Percentiles rank a stretch among this genome's conserved stretches.
These are phyloP conservation scores for Penicillium psychrosexuale DNA, from an alignment of 2,329 filamentous ascomycete genomes.

Conservation along the genomic window DNA sequence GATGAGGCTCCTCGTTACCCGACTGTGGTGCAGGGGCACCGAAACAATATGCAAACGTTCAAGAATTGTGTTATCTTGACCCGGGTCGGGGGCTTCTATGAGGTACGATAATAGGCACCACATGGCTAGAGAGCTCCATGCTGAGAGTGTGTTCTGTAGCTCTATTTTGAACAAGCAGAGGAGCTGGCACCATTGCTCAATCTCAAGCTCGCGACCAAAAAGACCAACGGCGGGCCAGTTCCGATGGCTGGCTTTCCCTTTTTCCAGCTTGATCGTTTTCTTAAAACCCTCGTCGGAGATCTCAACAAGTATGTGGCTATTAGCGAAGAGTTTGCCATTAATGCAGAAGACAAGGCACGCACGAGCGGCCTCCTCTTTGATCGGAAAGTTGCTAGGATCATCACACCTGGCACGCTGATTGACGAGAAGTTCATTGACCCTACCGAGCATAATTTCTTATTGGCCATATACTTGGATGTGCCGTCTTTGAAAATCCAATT, in stretches of 20 bases:
- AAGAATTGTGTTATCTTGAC: slow-evolving; percentile 88
- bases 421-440: slow-evolving; percentile 98
- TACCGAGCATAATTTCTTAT: slow-evolving; percentile 86
- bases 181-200: slow-evolving; percentile 82
- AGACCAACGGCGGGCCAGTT: slow-evolving; percentile 72
- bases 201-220: slow-evolving; percentile 79
- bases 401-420: slow-evolving; percentile 92
- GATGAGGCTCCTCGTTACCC: slow-evolving; percentile 65
- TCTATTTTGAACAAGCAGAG: slow-evolving; percentile 95
- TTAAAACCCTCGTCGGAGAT: slow-evolving; percentile 91
- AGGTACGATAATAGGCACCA: slow-evolving; percentile 46
- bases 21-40: slow-evolving; percentile 81
- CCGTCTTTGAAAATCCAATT: slow-evolving; percentile 18
- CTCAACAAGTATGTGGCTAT: slow-evolving; percentile 88
- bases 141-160: slow-evolving; percentile 34
- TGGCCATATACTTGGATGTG: slow-evolving; percentile 66
- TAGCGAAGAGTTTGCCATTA: slow-evolving; percentile 84
- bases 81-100: slow-evolving; percentile 92
- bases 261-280: slow-evolving; percentile 85
- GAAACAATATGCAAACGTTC: slow-evolving; percentile 86
- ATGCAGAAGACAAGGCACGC: slow-evolving; percentile 65
- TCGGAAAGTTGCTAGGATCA: slow-evolving; percentile 76
- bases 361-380: slow-evolving; percentile 79
- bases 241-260: slow-evolving; percentile 95
- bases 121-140: not conserved